Conservation (phyloP, 148 eudicot genomes). For the Rhododendron griersonianum region DNA sequence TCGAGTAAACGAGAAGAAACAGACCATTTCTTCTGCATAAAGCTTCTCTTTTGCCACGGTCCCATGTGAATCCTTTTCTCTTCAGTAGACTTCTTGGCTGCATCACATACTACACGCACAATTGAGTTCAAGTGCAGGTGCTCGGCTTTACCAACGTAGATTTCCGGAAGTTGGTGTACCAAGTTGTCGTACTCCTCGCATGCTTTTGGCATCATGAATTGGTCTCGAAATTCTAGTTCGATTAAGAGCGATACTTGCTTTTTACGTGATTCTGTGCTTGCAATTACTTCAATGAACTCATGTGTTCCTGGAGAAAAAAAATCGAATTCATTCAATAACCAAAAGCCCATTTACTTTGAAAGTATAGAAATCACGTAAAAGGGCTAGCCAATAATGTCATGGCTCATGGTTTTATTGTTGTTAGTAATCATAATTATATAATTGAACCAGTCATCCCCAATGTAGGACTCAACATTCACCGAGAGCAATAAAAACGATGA, state of each 20-base stretch:
- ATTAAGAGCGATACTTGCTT: conserved; percentile 17
- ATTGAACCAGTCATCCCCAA: neutral
- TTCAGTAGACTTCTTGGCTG: conserved; percentile 26
- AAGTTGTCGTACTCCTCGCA: conserved; percentile 18
- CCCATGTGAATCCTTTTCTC: conserved; percentile 27
- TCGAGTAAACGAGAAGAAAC: neutral
- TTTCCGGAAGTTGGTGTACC: conserved; percentile 15
- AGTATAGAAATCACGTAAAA: too few species aligned
- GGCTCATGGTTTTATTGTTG: too few species aligned
- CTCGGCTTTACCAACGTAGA: conserved; percentile 20
- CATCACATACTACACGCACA: conserved; percentile 23
- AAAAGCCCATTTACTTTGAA: neutral
- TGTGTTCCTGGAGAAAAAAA: conserved; percentile 19
- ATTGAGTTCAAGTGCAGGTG: conserved; percentile 21
- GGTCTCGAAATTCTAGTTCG: conserved; percentile 23
- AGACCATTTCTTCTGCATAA: conserved; percentile 39
- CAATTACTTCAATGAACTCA: conserved; percentile 11
- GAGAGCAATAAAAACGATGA: too few species aligned
- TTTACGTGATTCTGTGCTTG: conserved; percentile 14
- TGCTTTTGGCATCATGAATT: conserved; percentile 23
- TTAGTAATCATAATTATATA: too few species aligned
- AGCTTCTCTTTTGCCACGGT: conserved; percentile 28
- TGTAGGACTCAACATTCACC: neutral
- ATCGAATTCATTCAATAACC: neutral
- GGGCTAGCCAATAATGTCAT: too few species aligned